Base-by-base conservation (phyloP, 345 rosid species). In the Arabis hirsuta region DNA sequence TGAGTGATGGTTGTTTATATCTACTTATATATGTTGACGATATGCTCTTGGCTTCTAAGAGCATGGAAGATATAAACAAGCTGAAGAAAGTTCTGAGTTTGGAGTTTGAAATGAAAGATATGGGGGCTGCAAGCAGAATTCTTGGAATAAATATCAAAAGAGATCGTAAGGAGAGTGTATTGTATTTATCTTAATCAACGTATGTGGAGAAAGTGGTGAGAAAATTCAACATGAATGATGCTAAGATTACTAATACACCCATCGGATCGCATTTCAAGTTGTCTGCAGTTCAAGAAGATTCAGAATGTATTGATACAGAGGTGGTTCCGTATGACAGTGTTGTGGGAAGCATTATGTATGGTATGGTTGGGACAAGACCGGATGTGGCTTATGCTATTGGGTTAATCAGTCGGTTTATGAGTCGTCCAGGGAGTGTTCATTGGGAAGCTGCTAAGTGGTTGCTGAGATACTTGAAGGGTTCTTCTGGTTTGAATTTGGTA, bases 31-130 rank as follows among this genome's bases (percentile, higher is more conserved):
- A 50, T 20, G 29, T 22, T 0, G 32, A 51, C 22, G 55, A 51
- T 6, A 51, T 22, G 13, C 11, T 51, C 7, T 1, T 51, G 0
- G 55, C 3, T 1, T 13, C 55, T 22, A 51, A 51, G 6, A 6
- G 1, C 0, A 2, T 22, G 3, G 0, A 2, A 4, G 29, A 51
- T 0, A 51, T 24, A 1, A 0, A 11, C 4, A 12, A 11, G 0
- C 3, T 22, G 0, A 51, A 51, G 2, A 12, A 2, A 0, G 3
- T 22, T 2, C 0, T 51, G 1, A 50, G 55, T 10, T 1, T 1
- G 0, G 31, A 50, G 10, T 50, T 22, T 5, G n/a, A 56, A 1
- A 56, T 29, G 42, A 56, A 56, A 2, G 20, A 29, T 9, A 50
- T 50, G 29, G 29, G 4, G 0, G 4, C 4, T 3, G 29, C 29